Conservation (phyloP, 202 grass and related monocot genomes). For the Cymbopogon flexuosus region DNA sequence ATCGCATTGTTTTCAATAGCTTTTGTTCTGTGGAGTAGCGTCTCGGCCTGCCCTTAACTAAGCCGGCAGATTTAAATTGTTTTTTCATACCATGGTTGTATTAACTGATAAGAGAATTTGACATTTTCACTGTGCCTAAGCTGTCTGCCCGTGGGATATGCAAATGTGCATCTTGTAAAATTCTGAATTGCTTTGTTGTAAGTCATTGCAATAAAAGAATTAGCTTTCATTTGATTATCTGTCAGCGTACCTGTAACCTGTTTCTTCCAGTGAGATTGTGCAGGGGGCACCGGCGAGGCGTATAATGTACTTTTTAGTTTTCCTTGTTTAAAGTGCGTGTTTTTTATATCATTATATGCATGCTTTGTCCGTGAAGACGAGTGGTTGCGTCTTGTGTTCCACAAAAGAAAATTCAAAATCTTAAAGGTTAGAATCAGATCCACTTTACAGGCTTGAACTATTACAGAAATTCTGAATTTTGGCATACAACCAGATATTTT, state of each 20-base stretch:
- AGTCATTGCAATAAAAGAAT: background rate
- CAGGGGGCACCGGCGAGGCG: background rate
- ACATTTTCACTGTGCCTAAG: conserved; percentile 6
- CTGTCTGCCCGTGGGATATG: background rate
- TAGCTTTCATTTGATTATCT: background rate
- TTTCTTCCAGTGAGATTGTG: background rate
- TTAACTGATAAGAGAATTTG: conserved; percentile 9
- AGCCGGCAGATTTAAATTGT: conserved; percentile 25
- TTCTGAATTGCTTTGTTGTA: background rate
- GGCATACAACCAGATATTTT: no score
- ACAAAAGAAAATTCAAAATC: background rate
- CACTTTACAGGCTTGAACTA: background rate
- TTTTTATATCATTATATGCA: background rate
- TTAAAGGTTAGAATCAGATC: background rate
- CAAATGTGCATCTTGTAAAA: background rate
- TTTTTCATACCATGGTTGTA: conserved; percentile 21
- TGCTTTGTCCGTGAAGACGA: background rate
- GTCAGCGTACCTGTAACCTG: background rate
- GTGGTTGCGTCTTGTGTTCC: background rate
- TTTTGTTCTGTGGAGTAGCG: conserved; percentile 29
- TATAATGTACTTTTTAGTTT: background rate
- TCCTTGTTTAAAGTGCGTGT: background rate
- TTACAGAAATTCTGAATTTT: background rate
- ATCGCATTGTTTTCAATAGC: conserved; percentile 23
- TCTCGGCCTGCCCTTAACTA: conserved; percentile 35